These are phyloP conservation scores for Fusarium clavum DNA, from an alignment of 2,329 filamentous ascomycete genomes.

Conservation along the genomic window DNA sequence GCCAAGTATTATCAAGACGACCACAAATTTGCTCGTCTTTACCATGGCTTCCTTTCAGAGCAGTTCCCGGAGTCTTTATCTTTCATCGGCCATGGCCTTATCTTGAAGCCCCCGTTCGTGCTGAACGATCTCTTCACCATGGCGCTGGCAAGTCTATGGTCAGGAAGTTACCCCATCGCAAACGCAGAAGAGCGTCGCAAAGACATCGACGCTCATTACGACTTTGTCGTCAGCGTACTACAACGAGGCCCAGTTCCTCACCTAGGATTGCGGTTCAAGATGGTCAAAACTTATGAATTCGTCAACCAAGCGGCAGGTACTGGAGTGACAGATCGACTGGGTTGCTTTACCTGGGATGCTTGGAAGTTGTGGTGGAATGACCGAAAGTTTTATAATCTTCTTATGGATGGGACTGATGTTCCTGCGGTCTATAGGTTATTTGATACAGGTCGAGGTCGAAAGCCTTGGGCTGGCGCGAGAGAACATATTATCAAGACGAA, in stretches of 20 bases:
- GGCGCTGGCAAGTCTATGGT: slow-evolving; percentile 48
- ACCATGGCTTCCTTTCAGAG: slow-evolving; percentile 49
- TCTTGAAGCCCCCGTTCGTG: slow-evolving; percentile 45
- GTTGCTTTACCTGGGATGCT: slow-evolving; percentile 53
- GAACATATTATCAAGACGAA: slow-evolving; percentile 49
- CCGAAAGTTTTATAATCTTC: slow-evolving; percentile 53
- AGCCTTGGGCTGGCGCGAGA: slow-evolving; percentile 55
- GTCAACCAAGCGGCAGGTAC: slow-evolving; percentile 58
- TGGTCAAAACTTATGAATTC: slow-evolving; percentile 48
- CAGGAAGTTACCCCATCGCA: slow-evolving; percentile 39
- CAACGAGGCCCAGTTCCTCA: slow-evolving; percentile 43
- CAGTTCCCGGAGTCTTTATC: slow-evolving; percentile 50
- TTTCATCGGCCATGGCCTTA: slow-evolving; percentile 45
- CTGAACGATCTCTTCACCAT: slow-evolving; percentile 49
- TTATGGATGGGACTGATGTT: slow-evolving; percentile 54
- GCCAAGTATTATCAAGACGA: slow-evolving; percentile 38
- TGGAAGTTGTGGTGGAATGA: slow-evolving; percentile 60
- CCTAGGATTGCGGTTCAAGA: slow-evolving; percentile 42
- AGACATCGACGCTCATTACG: slow-evolving; percentile 49
- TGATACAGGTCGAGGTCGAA: slow-evolving; percentile 53
- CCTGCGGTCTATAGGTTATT: slow-evolving; percentile 57
- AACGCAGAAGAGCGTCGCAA: slow-evolving; percentile 37
- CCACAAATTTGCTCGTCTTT: slow-evolving; percentile 47
- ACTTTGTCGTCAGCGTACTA: slow-evolving; percentile 37
- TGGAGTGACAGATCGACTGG: slow-evolving; percentile 54